phyloP scores from a whole-genome alignment of 805 yeast species.

The Barnettozyma siamensis region DNA sequence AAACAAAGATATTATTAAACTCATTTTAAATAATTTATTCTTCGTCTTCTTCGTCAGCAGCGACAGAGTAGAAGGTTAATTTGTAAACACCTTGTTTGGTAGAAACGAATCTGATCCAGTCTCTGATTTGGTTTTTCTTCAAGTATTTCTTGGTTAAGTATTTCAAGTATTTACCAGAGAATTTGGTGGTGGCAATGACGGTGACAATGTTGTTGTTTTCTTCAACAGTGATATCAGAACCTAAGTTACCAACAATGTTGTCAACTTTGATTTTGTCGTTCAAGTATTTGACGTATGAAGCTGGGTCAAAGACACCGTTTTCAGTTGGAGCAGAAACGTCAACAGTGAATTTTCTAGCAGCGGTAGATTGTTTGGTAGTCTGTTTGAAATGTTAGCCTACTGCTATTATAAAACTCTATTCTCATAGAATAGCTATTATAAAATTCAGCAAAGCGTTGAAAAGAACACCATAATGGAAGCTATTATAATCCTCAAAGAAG shows the following conservation, averaged over 20 bases:
- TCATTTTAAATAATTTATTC: constrained; percentile 51
- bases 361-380: constrained; percentile 79
- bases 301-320: constrained; percentile 96
- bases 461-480: constrained; percentile 1
- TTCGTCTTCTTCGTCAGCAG: constrained; percentile 93
- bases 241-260: constrained; percentile 93
- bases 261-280: constrained; percentile 99
- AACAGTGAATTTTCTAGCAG: constrained; percentile 85
- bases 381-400: constrained; percentile 63
- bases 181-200: constrained; percentile 83
- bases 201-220: constrained; percentile 88
- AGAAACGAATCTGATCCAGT: constrained; percentile 99
- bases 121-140: constrained; percentile 99
- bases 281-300: constrained; percentile 96
- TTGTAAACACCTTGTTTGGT: constrained; percentile 93
- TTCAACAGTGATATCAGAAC: constrained; percentile 86
- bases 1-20: background rate
- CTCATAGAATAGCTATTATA: constrained; percentile 24
- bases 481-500: constrained; percentile 25
- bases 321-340: constrained; percentile 97
- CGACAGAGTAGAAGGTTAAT: constrained; percentile 98
- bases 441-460: constrained; percentile 29
- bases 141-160: constrained; percentile 99
- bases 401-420: constrained; percentile 38
- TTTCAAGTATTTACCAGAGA: constrained; percentile 99